Percentiles rank a stretch among this genome's conserved stretches.
Evolutionary conservation across 208 protist species (phyloP).

Genomic region (Trypanosoma scelopori): DNA sequence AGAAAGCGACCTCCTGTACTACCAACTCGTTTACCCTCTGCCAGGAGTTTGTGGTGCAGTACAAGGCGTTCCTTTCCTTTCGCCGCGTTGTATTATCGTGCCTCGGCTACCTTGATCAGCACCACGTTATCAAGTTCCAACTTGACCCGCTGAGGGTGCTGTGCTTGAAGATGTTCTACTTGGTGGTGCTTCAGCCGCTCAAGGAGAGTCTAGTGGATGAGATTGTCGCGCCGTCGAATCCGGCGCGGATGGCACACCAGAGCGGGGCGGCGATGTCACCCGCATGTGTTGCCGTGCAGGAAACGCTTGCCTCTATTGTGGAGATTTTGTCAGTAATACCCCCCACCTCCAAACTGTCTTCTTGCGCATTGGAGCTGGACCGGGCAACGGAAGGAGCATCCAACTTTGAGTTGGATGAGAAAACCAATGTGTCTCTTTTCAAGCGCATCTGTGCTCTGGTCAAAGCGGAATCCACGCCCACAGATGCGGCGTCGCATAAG

Average conservation of each 20-base stretch:
- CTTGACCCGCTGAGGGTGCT: constrained; percentile 72
- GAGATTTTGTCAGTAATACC: neutral
- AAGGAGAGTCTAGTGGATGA: constrained; percentile 37
- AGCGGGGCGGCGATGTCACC: constrained; percentile 4
- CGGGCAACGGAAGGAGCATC: no score
- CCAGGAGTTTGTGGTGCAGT: constrained; percentile 55
- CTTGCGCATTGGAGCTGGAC: no score
- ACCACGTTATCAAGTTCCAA: constrained; percentile 58
- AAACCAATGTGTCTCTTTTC: no score
- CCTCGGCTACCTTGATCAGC: constrained; percentile 86
- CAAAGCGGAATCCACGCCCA: no score
- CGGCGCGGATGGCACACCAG: constrained; percentile 30
- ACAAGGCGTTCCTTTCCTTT: constrained; percentile 55
- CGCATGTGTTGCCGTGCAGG: constrained; percentile 24
- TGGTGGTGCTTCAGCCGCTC: constrained; percentile 68
- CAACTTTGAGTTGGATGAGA: no score
- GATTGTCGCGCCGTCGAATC: constrained; percentile 29
- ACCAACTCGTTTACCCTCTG: constrained; percentile 27
- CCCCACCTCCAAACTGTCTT: no score
- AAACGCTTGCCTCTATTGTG: constrained; percentile 9
- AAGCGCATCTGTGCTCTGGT: no score
- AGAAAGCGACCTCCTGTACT: neutral
- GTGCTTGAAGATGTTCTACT: constrained; percentile 82
- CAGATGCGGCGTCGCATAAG: no score
- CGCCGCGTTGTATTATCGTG: constrained; percentile 68